Percentiles rank a stretch among this genome's conserved stretches.
These are phyloP conservation scores for Sporothrix inflata DNA, from an alignment of 2,329 filamentous ascomycete genomes.

Conservation along the genomic window DNA sequence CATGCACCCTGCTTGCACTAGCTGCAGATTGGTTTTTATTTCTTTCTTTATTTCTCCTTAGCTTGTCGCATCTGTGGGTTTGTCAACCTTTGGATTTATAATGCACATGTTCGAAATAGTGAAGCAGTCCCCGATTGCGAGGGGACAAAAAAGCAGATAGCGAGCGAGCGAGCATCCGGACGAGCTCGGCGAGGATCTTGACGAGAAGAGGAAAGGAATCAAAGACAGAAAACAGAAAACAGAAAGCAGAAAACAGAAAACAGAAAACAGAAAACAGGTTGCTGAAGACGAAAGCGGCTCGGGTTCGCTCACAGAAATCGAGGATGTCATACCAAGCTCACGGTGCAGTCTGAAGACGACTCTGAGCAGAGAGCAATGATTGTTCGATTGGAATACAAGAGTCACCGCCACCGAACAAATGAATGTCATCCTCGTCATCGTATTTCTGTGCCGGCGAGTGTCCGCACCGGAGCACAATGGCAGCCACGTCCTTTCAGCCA, in stretches of 20 bases:
- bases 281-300: background rate
- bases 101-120: background rate
- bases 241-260: no score
- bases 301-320: background rate
- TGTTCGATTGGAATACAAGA: background rate
- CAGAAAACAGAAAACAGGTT: background rate
- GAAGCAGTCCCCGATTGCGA: background rate
- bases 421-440: background rate
- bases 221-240: background rate
- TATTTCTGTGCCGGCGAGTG: background rate
- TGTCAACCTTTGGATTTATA: conserved; percentile 24
- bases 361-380: background rate
- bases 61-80: background rate
- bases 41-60: background rate
- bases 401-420: background rate
- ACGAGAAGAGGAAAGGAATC: background rate
- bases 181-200: conserved; percentile 1
- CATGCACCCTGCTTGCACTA: background rate
- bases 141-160: no score
- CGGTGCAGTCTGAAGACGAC: background rate
- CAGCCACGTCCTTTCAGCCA: background rate
- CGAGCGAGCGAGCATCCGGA: background rate
- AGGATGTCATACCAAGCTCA: no score
- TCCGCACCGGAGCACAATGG: background rate
- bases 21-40: background rate